Base-by-base conservation (phyloP, 306 rosid genomes). In the Trifolium pratense region DNA sequence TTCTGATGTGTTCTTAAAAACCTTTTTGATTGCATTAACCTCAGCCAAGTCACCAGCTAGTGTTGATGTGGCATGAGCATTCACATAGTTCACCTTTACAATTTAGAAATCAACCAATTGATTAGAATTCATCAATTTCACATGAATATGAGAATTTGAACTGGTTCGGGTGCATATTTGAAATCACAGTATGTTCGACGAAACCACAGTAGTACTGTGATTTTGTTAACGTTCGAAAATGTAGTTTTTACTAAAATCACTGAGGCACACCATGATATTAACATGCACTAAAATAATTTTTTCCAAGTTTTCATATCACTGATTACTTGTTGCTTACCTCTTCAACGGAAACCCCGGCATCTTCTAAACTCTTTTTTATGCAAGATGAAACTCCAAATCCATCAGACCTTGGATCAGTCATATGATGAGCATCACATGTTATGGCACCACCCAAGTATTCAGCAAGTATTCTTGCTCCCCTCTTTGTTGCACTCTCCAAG, bases 31-130 rank as follows among this genome's bases (percentile, higher is more conserved):
- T 67, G 93, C 96, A 78, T 76, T 86, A 37, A 88, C 73, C 85
- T 90, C 96, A 55, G 91, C 91, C 83, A 88, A 75, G 70, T 90
- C 96, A 43, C 93, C 96, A 9, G 87, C 93, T 55, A 78, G 69
- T 26, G 96, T 90, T 26, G 96, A 90, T 0, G 96, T 88, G 68
- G 96, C 96, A 77, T 88, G 96, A 77, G 93, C 92, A 85, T 90
- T 90, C 80, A 90, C 86, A 76, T 90, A 90, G 82, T 84, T 88
- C 75, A 87, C 96, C 96, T 87, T 79, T 59, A 59, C 65, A 37
- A 2, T 75, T 75, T 42, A 63, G 12, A 55, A 69, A 11, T 20
- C n/a, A 80, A 14, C 1, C 12, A 63, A 63, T 70, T 36, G 9
- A 6, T 36, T 21, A 56, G 46, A 16, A 71, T 51, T 60, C 60